Evolutionary conservation across 2,329 filamentous ascomycete species (phyloP), one percentile per base, ranked within the genome.

Genomic region (Pestalotiopsis sp.): DNA sequence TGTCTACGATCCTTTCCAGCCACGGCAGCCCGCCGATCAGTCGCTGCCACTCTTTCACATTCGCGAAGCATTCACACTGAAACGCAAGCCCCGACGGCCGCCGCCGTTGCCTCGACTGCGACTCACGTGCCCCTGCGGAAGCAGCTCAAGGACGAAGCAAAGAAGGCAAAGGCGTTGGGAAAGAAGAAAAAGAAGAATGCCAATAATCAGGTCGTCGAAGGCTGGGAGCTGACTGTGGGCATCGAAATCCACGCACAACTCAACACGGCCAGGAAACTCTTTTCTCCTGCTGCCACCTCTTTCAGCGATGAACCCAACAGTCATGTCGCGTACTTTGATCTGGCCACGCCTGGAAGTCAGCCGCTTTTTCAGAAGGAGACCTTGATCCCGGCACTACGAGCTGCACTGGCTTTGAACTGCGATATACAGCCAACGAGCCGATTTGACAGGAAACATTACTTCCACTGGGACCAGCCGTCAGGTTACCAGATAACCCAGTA

Each of bases 401-500:
- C 95, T 20, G 95, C 96, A 0, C 83, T 98, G 64, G 93, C 94
- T 0, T 84, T 99, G 59, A 88, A 91, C 68, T 98, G 96, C 80
- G 82, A 90, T 1, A 87, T 98, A 65, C 92, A 97, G 77, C 84
- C 81, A 1, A 86, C 88, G 73, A 97, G 94, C 79, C 89, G 89
- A 66, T 99, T 98, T 81, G 96, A 99, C 80, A 88, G 96, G 71
- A 99, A 99, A 79, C 96, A 99, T 80, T 99, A 99, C 81, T 98
- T 99, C 81, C 97, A 98, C 84, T 97, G 96, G 88, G 96, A 99
- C 79, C 96, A 99, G 80, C 96, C 96, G 0, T 88, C 93, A 0
- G 96, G 96, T 0, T 99, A 99, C 80, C 96, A 99, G 80, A 97
- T 99, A 71, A 99, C 96, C 1, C 96, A 99, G 78, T 98, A 95